Evolutionary conservation across 78 protist species (phyloP).

Genomic region (Protostelium mycophagum): DNA sequence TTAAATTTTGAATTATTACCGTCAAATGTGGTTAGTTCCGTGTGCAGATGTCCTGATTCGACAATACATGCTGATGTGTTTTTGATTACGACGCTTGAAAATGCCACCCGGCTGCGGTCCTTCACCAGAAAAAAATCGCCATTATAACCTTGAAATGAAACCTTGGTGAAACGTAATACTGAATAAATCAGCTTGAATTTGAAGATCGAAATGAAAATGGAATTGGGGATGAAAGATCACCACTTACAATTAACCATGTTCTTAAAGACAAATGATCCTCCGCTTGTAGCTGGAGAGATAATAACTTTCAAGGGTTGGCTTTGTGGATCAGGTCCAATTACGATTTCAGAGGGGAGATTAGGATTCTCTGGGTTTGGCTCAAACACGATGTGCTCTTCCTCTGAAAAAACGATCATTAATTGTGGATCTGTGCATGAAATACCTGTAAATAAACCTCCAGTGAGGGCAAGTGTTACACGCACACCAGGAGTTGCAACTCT

Average conservation of each 20-base stretch:
- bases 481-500: not conserved
- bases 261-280: not conserved
- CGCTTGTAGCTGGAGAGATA: not conserved
- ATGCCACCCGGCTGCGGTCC: too few species aligned
- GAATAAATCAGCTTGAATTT: too few species aligned
- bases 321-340: not conserved
- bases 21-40: too few species aligned
- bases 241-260: not conserved
- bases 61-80: too few species aligned
- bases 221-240: not conserved
- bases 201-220: too few species aligned
- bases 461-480: not conserved
- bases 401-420: not conserved
- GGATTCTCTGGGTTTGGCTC: not conserved
- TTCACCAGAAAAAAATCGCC: too few species aligned
- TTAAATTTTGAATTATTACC: too few species aligned
- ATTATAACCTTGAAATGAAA: too few species aligned
- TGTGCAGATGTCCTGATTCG: too few species aligned
- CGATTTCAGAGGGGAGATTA: not conserved
- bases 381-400: not conserved
- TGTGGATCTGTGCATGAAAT: not conserved
- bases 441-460: not conserved
- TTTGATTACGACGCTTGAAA: too few species aligned
- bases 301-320: not conserved
- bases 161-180: too few species aligned